Evolutionary conservation across 1,284 basidiomycete species (phyloP).

Genomic region (Chiua sp.): DNA sequence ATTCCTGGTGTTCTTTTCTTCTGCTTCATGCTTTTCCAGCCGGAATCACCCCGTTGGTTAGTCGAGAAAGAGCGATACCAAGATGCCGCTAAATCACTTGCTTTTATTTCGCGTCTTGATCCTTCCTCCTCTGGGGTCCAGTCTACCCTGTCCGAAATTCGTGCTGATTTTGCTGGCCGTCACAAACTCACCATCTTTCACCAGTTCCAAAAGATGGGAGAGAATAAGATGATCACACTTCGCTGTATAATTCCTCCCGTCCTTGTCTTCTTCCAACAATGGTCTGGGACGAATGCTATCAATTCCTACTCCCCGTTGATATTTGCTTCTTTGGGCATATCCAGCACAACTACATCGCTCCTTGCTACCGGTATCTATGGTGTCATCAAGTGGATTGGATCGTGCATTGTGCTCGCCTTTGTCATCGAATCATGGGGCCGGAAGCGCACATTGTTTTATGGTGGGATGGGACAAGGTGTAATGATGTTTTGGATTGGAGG

Average conservation of each 20-base stretch:
- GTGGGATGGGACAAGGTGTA: slow-evolving; percentile 48
- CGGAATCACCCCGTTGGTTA: slow-evolving; percentile 68
- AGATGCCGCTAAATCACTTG: slow-evolving; percentile 55
- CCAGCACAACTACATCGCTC: slow-evolving; percentile 53
- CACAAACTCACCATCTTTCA: slow-evolving; percentile 39
- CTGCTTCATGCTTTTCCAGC: slow-evolving; percentile 53
- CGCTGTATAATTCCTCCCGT: slow-evolving; percentile 57
- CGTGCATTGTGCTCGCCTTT: slow-evolving; percentile 46
- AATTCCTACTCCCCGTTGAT: slow-evolving; percentile 59
- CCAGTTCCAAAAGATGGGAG: slow-evolving; percentile 51
- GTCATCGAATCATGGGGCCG: slow-evolving; percentile 53
- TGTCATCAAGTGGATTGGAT: slow-evolving; percentile 57
- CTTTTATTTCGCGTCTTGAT: slow-evolving; percentile 49
- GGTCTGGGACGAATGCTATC: slow-evolving; percentile 65
- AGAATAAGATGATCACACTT: slow-evolving; percentile 47
- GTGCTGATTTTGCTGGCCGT: slow-evolving; percentile 53
- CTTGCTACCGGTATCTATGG: slow-evolving; percentile 69
- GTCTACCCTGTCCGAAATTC: slow-evolving; percentile 56
- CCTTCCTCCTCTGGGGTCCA: slow-evolving; percentile 47
- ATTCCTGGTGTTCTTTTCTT: slow-evolving; percentile 56
- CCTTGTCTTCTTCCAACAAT: slow-evolving; percentile 64
- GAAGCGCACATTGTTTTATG: slow-evolving; percentile 51
- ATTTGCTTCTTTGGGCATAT: slow-evolving; percentile 58
- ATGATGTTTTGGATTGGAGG: slow-evolving; percentile 58
- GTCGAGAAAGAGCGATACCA: slow-evolving; percentile 58